These are phyloP conservation scores for Pseudogymnoascus sp. DNA, from an alignment of 2,329 filamentous ascomycete genomes.

Conservation along the genomic window DNA sequence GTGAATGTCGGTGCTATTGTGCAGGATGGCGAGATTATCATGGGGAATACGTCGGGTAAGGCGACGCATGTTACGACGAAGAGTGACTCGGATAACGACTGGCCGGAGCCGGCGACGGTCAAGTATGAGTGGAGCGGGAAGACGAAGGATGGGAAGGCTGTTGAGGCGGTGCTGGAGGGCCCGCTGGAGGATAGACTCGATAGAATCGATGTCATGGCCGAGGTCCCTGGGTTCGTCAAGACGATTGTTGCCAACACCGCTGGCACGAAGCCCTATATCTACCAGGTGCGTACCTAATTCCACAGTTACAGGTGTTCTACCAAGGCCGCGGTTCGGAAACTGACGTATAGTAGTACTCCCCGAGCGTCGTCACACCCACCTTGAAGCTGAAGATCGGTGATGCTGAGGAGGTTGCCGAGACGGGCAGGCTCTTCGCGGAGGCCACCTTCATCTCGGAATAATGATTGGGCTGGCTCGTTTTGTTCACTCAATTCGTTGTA, in stretches of 20 bases:
- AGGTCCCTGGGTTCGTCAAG: conserved; percentile 94
- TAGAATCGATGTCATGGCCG: conserved; percentile 89
- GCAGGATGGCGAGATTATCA: conserved; percentile 72
- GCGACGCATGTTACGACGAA: conserved; percentile 62
- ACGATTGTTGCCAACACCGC: conserved; percentile 79
- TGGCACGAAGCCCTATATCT: conserved; percentile 95
- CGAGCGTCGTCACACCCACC: conserved; percentile 52
- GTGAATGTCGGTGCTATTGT: conserved; percentile 78
- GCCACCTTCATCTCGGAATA: conserved; percentile 83
- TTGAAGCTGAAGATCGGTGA: conserved; percentile 83
- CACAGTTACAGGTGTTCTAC: background rate
- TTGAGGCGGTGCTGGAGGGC: conserved; percentile 63
- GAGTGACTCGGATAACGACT: conserved; percentile 70
- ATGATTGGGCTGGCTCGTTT: too few relatives aligned
- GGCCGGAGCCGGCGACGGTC: conserved; percentile 75
- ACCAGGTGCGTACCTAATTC: conserved; percentile 57
- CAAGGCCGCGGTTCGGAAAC: background rate
- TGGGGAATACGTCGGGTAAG: conserved; percentile 57
- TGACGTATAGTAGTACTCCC: conserved; percentile 52
- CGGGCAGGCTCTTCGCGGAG: conserved; percentile 75
- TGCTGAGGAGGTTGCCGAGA: conserved; percentile 60
- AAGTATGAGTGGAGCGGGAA: conserved; percentile 73
- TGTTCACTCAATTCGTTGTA: background rate
- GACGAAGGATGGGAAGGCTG: conserved; percentile 64
- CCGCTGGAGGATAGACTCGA: conserved; percentile 63